Conservation (phyloP, 306 rosid species). For the Canavalia gladiata region DNA sequence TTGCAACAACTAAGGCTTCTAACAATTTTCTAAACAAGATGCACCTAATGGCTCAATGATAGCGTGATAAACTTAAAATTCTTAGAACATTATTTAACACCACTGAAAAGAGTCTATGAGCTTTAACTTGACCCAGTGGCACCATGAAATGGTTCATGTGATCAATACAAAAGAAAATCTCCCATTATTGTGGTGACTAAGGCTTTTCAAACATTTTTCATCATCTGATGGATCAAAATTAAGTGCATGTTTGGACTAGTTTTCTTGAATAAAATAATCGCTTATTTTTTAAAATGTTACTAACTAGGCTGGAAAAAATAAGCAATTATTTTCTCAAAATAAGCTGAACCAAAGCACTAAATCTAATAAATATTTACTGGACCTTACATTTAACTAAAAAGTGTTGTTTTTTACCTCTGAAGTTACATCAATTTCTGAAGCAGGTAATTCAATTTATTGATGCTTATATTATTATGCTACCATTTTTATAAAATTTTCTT, state of each 20-base stretch:
- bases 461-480: not conserved
- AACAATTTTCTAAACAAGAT: not conserved
- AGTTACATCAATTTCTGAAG: not conserved
- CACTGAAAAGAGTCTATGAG: not conserved
- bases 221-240: not conserved
- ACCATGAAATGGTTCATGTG: not conserved
- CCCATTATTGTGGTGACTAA: not conserved
- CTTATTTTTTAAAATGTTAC: too few relatives aligned
- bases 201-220: not conserved
- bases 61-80: not conserved
- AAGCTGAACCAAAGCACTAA: not conserved
- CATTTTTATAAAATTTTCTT: not conserved
- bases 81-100: not conserved
- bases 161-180: not conserved
- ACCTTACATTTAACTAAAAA: not conserved
- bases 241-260: too few relatives aligned
- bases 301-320: too few relatives aligned
- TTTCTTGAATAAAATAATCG: too few relatives aligned
- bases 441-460: slow-evolving; percentile 6
- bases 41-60: not conserved
- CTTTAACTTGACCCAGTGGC: not conserved
- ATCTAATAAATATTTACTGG: not conserved
- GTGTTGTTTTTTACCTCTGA: not conserved
- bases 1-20: not conserved
- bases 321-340: too few relatives aligned